A percentile compares a stretch with the other conserved stretches of the same genome.
Conservation (phyloP, 78 protist genomes). For the Polysphondylium violaceum region DNA sequence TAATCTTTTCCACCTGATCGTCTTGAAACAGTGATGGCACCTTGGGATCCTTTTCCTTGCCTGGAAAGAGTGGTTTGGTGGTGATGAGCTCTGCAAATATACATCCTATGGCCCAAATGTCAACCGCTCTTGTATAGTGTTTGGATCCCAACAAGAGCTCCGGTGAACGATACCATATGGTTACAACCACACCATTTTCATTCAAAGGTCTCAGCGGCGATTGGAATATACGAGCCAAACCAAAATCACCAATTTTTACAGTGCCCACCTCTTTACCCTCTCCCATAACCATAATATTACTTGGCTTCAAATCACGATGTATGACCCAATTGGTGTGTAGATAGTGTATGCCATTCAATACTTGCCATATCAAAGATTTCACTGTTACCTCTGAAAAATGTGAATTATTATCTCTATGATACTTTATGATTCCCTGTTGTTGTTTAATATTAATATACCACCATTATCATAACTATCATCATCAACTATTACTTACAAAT, state of each 20-base stretch:
- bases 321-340: conserved; percentile 90
- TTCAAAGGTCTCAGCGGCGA: conserved; percentile 72
- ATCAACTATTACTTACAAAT: conserved; percentile 36
- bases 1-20: conserved; percentile 87
- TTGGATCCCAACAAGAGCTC: conserved; percentile 93
- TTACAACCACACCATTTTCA: conserved; percentile 92
- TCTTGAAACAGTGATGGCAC: conserved; percentile 80
- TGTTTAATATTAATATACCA: conserved; percentile 17
- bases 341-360: conserved; percentile 87
- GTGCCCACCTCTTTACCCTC: conserved; percentile 78
- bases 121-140: conserved; percentile 94
- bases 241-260: conserved; percentile 90
- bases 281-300: conserved; percentile 86
- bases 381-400: conserved; percentile 47
- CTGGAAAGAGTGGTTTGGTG: conserved; percentile 87
- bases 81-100: conserved; percentile 91
- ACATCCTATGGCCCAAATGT: conserved; percentile 93
- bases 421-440: conserved; percentile 17
- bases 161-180: conserved; percentile 97
- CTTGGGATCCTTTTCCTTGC: conserved; percentile 70
- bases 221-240: conserved; percentile 89
- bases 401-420: conserved; percentile 65
- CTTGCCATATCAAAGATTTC: conserved; percentile 84
- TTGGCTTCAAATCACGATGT: conserved; percentile 91
- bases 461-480: background rate